Percentiles rank a stretch among this genome's conserved stretches.
phyloP scores from a whole-genome alignment of 768 basidiomycete genomes.

The Tubosaeta brunneosetosa region DNA sequence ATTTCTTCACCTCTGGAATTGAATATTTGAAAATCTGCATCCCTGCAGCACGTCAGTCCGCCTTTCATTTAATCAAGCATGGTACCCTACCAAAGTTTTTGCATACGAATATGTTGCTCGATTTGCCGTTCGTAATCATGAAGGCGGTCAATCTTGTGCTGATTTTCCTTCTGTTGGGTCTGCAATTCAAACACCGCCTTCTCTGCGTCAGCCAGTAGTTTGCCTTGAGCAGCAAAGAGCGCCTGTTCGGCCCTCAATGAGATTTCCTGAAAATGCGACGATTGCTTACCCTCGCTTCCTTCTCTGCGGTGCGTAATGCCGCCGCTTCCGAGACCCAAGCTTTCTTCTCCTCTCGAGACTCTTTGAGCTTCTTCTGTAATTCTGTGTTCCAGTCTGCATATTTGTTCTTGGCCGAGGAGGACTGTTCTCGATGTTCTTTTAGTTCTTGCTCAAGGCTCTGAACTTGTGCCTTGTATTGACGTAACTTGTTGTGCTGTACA shows the following conservation, averaged over 20 bases:
- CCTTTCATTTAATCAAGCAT: neutral
- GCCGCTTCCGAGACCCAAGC: conserved; percentile 69
- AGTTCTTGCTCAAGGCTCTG: conserved; percentile 63
- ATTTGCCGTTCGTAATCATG: conserved; percentile 86
- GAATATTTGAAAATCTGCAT: conserved; percentile 66
- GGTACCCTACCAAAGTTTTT: conserved; percentile 65
- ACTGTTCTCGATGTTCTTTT: conserved; percentile 67
- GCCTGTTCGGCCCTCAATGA: conserved; percentile 38
- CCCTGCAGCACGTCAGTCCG: conserved; percentile 43
- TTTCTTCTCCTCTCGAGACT: conserved; percentile 76
- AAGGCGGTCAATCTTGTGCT: conserved; percentile 77
- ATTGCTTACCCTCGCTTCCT: conserved; percentile 56
- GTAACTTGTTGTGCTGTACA: conserved; percentile 72
- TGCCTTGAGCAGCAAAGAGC: conserved; percentile 63
- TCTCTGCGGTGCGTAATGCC: conserved; percentile 61
- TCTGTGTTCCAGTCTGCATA: conserved; percentile 82
- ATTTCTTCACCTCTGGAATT: conserved; percentile 61
- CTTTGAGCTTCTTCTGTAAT: conserved; percentile 70
- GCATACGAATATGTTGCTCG: conserved; percentile 71
- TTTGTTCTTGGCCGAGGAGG: conserved; percentile 67
- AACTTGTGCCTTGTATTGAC: conserved; percentile 69
- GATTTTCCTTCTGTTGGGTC: conserved; percentile 71
- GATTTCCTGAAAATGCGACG: neutral
- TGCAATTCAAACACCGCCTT: conserved; percentile 65
- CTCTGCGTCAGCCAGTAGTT: conserved; percentile 63